A percentile compares a stretch with the other conserved stretches of the same genome.
Conservation (phyloP, 306 rosid genomes). For the Cyamopsis tetragonoloba region DNA sequence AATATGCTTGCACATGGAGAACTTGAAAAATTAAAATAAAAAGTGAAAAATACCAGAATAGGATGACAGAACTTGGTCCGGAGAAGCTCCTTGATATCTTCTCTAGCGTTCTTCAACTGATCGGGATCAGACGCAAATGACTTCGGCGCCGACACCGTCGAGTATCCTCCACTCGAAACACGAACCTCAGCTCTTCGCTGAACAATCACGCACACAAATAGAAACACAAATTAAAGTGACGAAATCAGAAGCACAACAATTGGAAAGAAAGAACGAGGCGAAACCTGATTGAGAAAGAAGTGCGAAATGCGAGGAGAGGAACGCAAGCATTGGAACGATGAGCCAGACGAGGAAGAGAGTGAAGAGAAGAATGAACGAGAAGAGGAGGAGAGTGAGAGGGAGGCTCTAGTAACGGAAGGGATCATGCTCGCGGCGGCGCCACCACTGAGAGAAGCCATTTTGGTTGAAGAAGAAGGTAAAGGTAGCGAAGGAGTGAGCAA, state of each 20-base stretch:
- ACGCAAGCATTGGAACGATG: slow-evolving; percentile 40
- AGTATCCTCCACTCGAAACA: slow-evolving; percentile 45
- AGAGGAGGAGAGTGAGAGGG: slow-evolving; percentile 35
- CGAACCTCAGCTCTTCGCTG: slow-evolving; percentile 48
- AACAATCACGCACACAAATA: background rate
- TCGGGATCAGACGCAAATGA: slow-evolving; percentile 70
- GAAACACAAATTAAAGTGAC: background rate
- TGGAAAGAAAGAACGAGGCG: background rate
- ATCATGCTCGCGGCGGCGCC: slow-evolving; percentile 52
- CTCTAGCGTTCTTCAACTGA: slow-evolving; percentile 75
- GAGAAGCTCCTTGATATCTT: slow-evolving; percentile 81
- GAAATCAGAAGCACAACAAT: background rate
- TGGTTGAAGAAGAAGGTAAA: slow-evolving; percentile 30
- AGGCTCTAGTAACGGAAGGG: slow-evolving; percentile 45
- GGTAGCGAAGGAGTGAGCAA: slow-evolving; percentile 31
- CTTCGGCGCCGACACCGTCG: slow-evolving; percentile 47
- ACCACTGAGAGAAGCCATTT: slow-evolving; percentile 44
- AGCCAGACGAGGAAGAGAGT: slow-evolving; percentile 9
- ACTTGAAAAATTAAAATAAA: background rate
- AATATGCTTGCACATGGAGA: background rate
- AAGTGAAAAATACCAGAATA: slow-evolving; percentile 47
- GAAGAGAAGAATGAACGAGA: slow-evolving; percentile 28
- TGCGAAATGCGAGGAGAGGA: slow-evolving; percentile 71
- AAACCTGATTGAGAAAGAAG: slow-evolving; percentile 65
- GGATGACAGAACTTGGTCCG: slow-evolving; percentile 80